These are phyloP conservation scores for Batrachochytrium dendrobatidis DNA, from an alignment of 371 early-diverging fungal genomes.

Conservation along the genomic window DNA sequence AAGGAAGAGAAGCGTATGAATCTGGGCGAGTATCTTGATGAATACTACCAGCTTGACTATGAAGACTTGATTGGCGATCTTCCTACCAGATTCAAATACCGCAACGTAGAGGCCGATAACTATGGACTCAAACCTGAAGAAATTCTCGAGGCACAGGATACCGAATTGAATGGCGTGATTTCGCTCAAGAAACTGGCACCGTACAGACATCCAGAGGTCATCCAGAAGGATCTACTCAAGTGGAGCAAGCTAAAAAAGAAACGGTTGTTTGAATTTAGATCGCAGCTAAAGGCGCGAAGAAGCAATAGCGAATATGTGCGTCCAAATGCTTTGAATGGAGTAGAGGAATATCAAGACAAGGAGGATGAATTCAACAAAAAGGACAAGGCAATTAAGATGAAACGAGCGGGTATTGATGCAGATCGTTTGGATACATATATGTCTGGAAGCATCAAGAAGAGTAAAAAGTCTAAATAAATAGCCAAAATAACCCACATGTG, in stretches of 20 bases:
- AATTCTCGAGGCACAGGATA: slow-evolving; percentile 84
- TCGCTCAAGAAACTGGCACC: slow-evolving; percentile 85
- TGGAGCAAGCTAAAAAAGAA: slow-evolving; percentile 54
- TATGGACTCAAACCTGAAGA: slow-evolving; percentile 77
- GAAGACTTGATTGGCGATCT: slow-evolving; percentile 88
- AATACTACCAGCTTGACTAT: slow-evolving; percentile 85
- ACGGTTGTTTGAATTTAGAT: slow-evolving; percentile 46
- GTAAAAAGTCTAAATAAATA: not conserved
- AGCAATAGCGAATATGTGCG: not conserved
- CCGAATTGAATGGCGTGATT: slow-evolving; percentile 73
- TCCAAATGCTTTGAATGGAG: not conserved
- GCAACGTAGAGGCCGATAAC: slow-evolving; percentile 59
- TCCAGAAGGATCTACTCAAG: slow-evolving; percentile 37
- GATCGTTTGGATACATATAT: not conserved
- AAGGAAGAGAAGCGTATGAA: slow-evolving; percentile 41
- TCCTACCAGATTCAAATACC: slow-evolving; percentile 86
- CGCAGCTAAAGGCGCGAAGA: slow-evolving; percentile 2
- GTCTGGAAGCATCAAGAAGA: not conserved
- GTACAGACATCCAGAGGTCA: slow-evolving; percentile 42
- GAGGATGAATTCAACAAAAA: not conserved
- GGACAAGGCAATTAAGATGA: not conserved
- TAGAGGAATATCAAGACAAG: not conserved
- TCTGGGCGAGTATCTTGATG: slow-evolving; percentile 66
- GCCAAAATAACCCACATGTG: no score
- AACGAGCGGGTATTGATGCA: not conserved